Percentiles rank a stretch among this genome's conserved stretches.
phyloP scores from a whole-genome alignment of 176 grass and related monocot species.

The Panicum miliaceum region DNA sequence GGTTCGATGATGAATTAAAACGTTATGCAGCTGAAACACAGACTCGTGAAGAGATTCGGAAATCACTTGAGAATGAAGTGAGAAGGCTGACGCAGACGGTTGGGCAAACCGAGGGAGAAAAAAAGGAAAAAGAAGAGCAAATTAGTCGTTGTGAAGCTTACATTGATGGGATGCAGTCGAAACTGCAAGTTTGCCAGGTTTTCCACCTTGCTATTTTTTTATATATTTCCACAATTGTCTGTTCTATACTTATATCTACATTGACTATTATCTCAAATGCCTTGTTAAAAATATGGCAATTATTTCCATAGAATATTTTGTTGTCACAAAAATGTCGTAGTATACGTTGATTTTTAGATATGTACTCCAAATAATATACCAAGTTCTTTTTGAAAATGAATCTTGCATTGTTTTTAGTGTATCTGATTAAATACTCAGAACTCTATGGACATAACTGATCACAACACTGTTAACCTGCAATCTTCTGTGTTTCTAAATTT shows the following conservation, averaged over 20 bases:
- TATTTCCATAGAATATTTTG: background rate
- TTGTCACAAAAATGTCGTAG: constrained; percentile 19
- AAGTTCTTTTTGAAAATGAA: constrained; percentile 9
- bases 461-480: background rate
- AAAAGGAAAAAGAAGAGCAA: constrained; percentile 90
- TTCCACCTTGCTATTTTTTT: constrained; percentile 22
- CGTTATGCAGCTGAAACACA: constrained; percentile 71
- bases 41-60: constrained; percentile 62
- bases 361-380: background rate
- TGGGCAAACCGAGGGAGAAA: constrained; percentile 76
- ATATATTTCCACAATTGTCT: background rate
- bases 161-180: constrained; percentile 92
- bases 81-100: constrained; percentile 71
- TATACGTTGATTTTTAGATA: background rate
- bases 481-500: background rate
- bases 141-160: constrained; percentile 81
- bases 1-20: constrained; percentile 87
- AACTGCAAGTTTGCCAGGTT: constrained; percentile 91
- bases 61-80: constrained; percentile 84
- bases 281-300: constrained; percentile 11
- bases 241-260: background rate
- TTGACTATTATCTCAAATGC: constrained; percentile 16
- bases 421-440: background rate
- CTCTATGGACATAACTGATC: background rate
- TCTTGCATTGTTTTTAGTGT: background rate